Base-by-base conservation (phyloP, 2,329 filamentous ascomycete species). In the Penicillium nordicum region DNA sequence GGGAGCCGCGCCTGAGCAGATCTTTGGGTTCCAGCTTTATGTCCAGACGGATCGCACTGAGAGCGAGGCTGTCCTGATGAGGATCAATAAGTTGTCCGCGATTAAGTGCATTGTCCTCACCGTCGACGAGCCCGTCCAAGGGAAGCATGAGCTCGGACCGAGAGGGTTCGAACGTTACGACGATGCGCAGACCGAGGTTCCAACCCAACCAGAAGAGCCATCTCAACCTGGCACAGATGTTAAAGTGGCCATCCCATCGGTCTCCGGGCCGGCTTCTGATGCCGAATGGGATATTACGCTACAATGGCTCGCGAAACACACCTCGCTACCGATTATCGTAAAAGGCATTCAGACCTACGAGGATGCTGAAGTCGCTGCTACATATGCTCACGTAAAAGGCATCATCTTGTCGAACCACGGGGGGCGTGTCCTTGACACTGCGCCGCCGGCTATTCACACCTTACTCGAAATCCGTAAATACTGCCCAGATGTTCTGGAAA, bases 391-490 rank as follows among this genome's bases (percentile, higher is more conserved):
- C 80, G 58, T 29, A 27, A 29, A 44, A 12, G 42, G 42, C 25
- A 44, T 44, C 7, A 8, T 44, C 8, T 57, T 84, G 25, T 79
- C 76, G 53, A 84, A 84, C 60, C 82, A 84, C 56, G 81, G 82
- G 30, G 82, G 82, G 4, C 70, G 82, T 23, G 77, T 78, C 0
- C 69, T 81, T 1, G 81, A 83, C 44, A 78, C 76, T 27, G 68
- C 67, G 23, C 78, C 61, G 23, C 74, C 79, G 0, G 72, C 74
- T 0, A 75, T 81, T 10, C 64, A 81, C 5, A 76, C 77, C 2
- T 69, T 82, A 0, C 65, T 82, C 5, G 80, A 82, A 59, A 72
- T 82, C 8, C 76, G 80, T 21, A 74, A 67, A 37, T 66, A 70
- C 12, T 80, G 74, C 48, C 79, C 79, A 0, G 73, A 79, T 38